Percentiles rank a stretch among this genome's conserved stretches.
These are phyloP conservation scores for Colletotrichum simmondsii DNA, from an alignment of 2,329 filamentous ascomycete genomes.

Conservation along the genomic window DNA sequence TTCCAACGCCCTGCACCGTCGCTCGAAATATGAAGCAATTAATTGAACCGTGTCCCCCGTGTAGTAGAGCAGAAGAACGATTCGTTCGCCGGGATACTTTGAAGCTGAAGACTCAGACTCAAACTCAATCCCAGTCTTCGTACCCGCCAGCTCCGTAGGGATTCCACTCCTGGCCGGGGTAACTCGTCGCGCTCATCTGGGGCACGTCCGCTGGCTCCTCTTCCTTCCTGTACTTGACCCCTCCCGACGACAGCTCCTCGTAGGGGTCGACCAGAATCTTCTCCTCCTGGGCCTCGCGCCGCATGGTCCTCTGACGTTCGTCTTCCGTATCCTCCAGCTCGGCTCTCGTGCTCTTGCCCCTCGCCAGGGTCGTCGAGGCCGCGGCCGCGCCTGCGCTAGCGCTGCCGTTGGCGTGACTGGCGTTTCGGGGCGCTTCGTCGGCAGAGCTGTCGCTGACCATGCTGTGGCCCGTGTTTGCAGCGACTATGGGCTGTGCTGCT, in stretches of 20 bases:
- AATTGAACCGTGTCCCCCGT: neutral
- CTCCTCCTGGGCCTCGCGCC: slow-evolving; percentile 61
- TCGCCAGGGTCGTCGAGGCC: slow-evolving; percentile 16
- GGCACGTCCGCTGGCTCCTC: slow-evolving; percentile 56
- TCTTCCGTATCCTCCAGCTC: slow-evolving; percentile 56
- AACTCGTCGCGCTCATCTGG: slow-evolving; percentile 74
- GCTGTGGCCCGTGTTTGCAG: slow-evolving; percentile 30
- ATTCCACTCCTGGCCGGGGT: slow-evolving; percentile 78
- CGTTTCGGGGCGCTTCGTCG: slow-evolving; percentile 30
- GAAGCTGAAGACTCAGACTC: no score
- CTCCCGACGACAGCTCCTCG: slow-evolving; percentile 38
- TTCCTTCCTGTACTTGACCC: slow-evolving; percentile 47
- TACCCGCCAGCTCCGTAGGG: slow-evolving; percentile 54
- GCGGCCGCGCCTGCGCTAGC: neutral
- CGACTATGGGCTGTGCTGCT: slow-evolving; percentile 12
- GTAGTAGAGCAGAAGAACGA: neutral
- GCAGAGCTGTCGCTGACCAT: slow-evolving; percentile 31
- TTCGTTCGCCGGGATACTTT: neutral
- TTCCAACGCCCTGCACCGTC: neutral
- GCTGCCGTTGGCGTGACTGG: slow-evolving; percentile 34
- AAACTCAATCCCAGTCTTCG: slow-evolving; percentile 29
- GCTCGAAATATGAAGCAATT: neutral
- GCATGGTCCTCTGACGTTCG: slow-evolving; percentile 55
- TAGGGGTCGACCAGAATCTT: slow-evolving; percentile 58
- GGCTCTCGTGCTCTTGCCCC: slow-evolving; percentile 38